Evolutionary conservation across 1,284 basidiomycete species (phyloP), one percentile per base, ranked within the genome.

Genomic region (Stygiomarasmius scandens): DNA sequence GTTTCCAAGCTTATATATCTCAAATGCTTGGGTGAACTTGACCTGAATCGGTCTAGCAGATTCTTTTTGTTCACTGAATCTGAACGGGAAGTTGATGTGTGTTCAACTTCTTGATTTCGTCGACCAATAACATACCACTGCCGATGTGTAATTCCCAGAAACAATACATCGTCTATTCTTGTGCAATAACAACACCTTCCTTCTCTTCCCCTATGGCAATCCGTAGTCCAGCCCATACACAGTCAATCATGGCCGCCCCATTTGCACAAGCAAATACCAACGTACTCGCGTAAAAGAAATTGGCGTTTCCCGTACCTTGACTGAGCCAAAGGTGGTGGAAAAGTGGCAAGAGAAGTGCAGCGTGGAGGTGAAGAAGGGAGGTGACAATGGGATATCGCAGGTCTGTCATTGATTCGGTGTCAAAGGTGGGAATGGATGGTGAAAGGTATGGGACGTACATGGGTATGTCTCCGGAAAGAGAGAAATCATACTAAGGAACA

Each of bases 201-300:
- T 77, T 69, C 36, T 76, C 66, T 55, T 83, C 73, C 4, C 85
- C 87, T 55, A 92, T 79, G 0, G 89, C 87, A 61, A 87, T 81
- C 60, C 87, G 74, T 66, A 95, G 72, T 11, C 89, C 89, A 0
- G 93, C 91, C 78, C 89, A 94, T 23, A 92, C 77, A 11, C 85
- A 85, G 66, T 97, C 95, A 4, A 95, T 79, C 34, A 96, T 67
- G 3, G 88, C 88, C n/a, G 89, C 83, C 0, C 92, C 93, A 54
- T 94, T 90, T 8, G 90, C 92, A 64, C 95, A 81, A 0, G 92
- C 95, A 72, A 96, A 96, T 3, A 99, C 96, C 63, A 98, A 79
- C 1, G 94, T 98, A 3, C 91, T 89, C 0, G 96, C 96, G 68
- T 98, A 99, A 77, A 94, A 98, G 75, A 99, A 99, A 71, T 99